phyloP scores from a whole-genome alignment of 768 basidiomycete genomes.

The Agaricus blazei region DNA sequence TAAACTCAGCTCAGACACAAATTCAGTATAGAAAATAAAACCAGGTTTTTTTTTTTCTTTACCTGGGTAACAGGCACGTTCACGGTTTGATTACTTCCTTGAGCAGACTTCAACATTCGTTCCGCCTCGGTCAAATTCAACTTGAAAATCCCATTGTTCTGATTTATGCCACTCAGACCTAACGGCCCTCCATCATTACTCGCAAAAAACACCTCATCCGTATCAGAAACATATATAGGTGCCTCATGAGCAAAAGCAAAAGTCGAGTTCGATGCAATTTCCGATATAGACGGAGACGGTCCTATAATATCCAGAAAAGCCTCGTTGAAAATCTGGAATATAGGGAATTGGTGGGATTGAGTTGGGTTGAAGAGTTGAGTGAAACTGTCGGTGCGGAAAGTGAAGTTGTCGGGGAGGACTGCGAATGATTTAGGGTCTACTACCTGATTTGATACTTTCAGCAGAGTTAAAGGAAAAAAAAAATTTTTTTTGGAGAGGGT shows the following conservation, averaged over 20 bases:
- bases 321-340: slow-evolving; percentile 48
- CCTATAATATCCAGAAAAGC: slow-evolving; percentile 59
- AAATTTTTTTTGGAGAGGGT: no score
- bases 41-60: slow-evolving; percentile 10
- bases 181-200: slow-evolving; percentile 64
- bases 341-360: slow-evolving; percentile 40
- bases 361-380: slow-evolving; percentile 55
- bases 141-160: slow-evolving; percentile 59
- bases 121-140: slow-evolving; percentile 58
- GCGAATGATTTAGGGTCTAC: slow-evolving; percentile 46
- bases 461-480: slow-evolving; percentile 21
- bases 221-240: slow-evolving; percentile 59
- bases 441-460: slow-evolving; percentile 32
- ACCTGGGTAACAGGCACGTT: slow-evolving; percentile 46
- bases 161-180: slow-evolving; percentile 56
- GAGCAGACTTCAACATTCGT: slow-evolving; percentile 29
- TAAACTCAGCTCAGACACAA: neutral
- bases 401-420: slow-evolving; percentile 40
- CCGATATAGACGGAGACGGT: slow-evolving; percentile 45
- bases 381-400: slow-evolving; percentile 34
- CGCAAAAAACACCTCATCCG: slow-evolving; percentile 70
- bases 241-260: slow-evolving; percentile 81
- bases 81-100: slow-evolving; percentile 25
- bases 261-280: slow-evolving; percentile 54
- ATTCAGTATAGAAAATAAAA: neutral